These are phyloP conservation scores for Alternaria postmessia DNA, from an alignment of 2,329 filamentous ascomycete species.

Conservation along the genomic window DNA sequence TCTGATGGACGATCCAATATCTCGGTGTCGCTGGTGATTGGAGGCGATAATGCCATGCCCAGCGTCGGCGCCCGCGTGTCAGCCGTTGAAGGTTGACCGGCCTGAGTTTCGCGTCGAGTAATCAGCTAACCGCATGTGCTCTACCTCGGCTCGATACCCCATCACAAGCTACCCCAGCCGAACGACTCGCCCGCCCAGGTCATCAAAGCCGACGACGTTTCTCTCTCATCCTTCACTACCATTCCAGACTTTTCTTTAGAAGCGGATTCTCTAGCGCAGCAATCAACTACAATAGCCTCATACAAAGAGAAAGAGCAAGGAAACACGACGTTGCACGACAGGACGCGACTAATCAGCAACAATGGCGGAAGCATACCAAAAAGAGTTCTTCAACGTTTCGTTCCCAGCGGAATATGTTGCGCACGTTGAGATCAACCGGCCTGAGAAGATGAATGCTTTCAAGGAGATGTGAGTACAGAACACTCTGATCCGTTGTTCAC, in stretches of 20 bases:
- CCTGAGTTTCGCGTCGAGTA: not conserved
- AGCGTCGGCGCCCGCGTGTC: not conserved
- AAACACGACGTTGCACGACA: not conserved
- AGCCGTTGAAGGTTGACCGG: not conserved
- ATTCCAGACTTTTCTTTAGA: accelerated
- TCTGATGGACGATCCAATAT: accelerated
- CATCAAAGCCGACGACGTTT: constrained; percentile 11
- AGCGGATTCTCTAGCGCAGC: accelerated
- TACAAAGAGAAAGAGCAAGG: constrained; percentile 20
- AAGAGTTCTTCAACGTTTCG: constrained; percentile 76
- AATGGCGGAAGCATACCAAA: constrained; percentile 53
- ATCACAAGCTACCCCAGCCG: constrained; percentile 18
- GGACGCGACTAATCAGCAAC: not conserved
- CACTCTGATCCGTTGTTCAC: too few relatives aligned
- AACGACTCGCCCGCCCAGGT: constrained; percentile 28
- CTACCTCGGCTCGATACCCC: constrained; percentile 9
- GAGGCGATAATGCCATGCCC: not conserved
- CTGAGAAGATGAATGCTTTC: constrained; percentile 89
- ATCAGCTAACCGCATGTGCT: not conserved
- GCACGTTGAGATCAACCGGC: constrained; percentile 92
- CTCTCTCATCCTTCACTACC: not conserved
- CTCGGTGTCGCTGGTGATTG: not conserved
- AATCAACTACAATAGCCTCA: too few relatives aligned
- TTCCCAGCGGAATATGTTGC: constrained; percentile 76
- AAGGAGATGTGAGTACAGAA: constrained; percentile 68